Base-by-base conservation (phyloP, 176 grass and related monocot genomes). In the Carex pumila region DNA sequence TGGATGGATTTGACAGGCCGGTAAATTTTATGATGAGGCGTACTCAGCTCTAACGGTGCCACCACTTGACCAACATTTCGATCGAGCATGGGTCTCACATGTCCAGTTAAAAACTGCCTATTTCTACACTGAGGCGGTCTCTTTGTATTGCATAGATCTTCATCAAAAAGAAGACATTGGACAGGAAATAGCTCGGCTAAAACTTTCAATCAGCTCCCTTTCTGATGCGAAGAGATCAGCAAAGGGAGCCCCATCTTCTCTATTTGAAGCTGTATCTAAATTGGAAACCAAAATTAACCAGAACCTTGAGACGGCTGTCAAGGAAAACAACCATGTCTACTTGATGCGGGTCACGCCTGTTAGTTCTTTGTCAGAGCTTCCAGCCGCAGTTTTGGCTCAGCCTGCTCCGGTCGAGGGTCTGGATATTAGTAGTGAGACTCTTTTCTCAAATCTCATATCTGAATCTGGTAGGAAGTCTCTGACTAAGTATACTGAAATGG, bases 21-120 rank as follows among this genome's bases (percentile, higher is more conserved):
- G 88, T 25, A 75, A 92, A 30, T 94, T 89, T 47, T 94, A 94
- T 7, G 86, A 92, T 56, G 94, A 94, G 90, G 89, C 87, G 66
- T 92, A 91, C 77, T 84, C 83, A 81, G 71, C 90, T 81, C 36
- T 94, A 18, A 74, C 65, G 63, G 39, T 22, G 45, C 79, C 84
- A 77, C 90, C 88, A 63, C 78, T 92, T 15, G 83, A 90, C 25
- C 86, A 90, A 64, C 90, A 94, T 88, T 92, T 94, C 19, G 92
- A 92, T 19, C 75, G 90, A 87, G 85, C 85, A 59, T 97, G 94
- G 94, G 79, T 87, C 30, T 91, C 94, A 32, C 85, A 97, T 14
- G 57, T 94, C 47, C 92, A 92, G 60, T 84, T 97, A 49, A 97
- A 97, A 85, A 81, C 87, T 37, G 89, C 87, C 13, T 85, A 76